Evolutionary conservation across 164 flowering plant genomes (phyloP).

Genomic region (Piper betle): DNA sequence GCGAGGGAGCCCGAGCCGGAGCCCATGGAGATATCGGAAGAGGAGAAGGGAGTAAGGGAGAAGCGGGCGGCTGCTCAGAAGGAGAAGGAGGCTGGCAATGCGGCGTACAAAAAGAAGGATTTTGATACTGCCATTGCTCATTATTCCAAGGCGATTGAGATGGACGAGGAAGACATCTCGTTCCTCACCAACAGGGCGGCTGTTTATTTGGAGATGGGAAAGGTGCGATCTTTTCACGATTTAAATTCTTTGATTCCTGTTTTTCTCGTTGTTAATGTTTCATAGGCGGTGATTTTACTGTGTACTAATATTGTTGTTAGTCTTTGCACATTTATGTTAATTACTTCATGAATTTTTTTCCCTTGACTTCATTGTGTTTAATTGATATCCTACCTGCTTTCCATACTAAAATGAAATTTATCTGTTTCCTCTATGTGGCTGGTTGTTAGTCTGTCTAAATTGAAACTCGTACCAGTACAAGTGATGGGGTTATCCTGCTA

Average conservation of each 20-base stretch:
- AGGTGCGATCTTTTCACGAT: slow-evolving; percentile 30
- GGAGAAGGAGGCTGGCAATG: slow-evolving; percentile 91
- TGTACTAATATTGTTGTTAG: no score
- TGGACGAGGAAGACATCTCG: slow-evolving; percentile 82
- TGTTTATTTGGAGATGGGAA: slow-evolving; percentile 90
- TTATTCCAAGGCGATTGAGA: slow-evolving; percentile 64
- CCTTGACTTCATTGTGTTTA: neutral
- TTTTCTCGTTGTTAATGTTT: no score
- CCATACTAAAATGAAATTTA: no score
- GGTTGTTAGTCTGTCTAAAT: no score
- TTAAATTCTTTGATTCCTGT: neutral
- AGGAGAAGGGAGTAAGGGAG: slow-evolving; percentile 52
- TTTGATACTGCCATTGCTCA: slow-evolving; percentile 80
- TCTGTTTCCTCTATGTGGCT: no score
- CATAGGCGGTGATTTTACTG: no score
- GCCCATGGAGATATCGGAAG: slow-evolving; percentile 46
- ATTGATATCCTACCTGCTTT: neutral
- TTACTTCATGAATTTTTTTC: neutral
- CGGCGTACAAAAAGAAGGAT: slow-evolving; percentile 93
- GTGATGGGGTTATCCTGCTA: no score
- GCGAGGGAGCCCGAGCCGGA: slow-evolving; percentile 21
- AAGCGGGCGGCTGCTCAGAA: no score
- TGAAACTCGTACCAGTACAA: no score
- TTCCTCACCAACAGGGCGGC: slow-evolving; percentile 87
- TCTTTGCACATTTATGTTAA: neutral